A percentile compares a stretch with the other conserved stretches of the same genome.
Conservation (phyloP, 2,329 filamentous ascomycete genomes). For the Sarocladiaceae sp. region DNA sequence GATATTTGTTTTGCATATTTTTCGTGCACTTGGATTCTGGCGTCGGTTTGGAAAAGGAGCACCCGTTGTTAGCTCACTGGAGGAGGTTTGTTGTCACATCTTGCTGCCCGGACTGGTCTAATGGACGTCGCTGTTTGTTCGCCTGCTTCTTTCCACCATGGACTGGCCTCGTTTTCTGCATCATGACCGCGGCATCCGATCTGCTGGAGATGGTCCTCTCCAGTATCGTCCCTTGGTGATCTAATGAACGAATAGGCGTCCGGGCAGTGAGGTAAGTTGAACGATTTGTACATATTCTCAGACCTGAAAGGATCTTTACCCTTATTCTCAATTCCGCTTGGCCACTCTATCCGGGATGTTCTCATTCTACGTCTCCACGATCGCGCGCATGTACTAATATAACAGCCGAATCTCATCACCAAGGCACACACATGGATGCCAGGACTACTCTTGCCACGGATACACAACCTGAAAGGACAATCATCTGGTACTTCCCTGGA, state of each 20-base stretch:
- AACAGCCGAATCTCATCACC: no score
- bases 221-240: slow-evolving; percentile 12
- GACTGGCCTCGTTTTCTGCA: slow-evolving; percentile 4
- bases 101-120: slow-evolving; percentile 9
- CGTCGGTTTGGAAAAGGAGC: slow-evolving; percentile 7
- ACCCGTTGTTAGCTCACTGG: background rate
- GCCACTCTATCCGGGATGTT: slow-evolving; percentile 8
- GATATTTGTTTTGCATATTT: slow-evolving; percentile 7
- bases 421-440: no score
- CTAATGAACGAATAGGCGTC: slow-evolving; percentile 30
- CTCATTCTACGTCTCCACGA: background rate
- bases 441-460: no score
- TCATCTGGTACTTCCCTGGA: no score
- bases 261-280: slow-evolving; percentile 51
- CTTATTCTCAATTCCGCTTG: slow-evolving; percentile 13
- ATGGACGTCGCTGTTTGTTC: slow-evolving; percentile 16
- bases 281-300: slow-evolving; percentile 49
- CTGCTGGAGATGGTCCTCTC: background rate
- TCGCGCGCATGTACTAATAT: background rate
- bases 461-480: no score
- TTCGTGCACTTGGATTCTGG: background rate
- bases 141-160: slow-evolving; percentile 13
- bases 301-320: slow-evolving; percentile 33
- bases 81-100: slow-evolving; percentile 6
- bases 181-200: slow-evolving; percentile 6